Evolutionary conservation across 805 yeast genomes (phyloP).

Genomic region (Candida michaelii): DNA sequence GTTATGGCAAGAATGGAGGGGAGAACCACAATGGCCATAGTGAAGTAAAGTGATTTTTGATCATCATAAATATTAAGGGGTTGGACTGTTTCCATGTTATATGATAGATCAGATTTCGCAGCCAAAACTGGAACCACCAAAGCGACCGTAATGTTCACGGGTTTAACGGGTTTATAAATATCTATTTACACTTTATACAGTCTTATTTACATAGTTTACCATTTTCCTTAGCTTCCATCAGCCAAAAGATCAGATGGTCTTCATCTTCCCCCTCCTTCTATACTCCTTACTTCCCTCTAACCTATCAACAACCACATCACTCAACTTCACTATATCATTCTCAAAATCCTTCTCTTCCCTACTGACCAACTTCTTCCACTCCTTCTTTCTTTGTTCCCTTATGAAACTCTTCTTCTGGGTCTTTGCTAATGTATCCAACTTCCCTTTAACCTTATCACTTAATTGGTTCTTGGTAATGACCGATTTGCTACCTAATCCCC

Average conservation of each 20-base stretch:
- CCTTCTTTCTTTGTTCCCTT: constrained; percentile 35
- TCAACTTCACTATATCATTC: constrained; percentile 23
- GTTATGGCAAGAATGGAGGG: constrained; percentile 28
- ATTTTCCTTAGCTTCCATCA: too few relatives aligned
- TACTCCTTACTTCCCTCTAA: constrained; percentile 35
- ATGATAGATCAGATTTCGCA: constrained; percentile 7
- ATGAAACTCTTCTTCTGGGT: constrained; percentile 38
- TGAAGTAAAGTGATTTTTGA: constrained; percentile 14
- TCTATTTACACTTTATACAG: neutral
- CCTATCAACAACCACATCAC: constrained; percentile 29
- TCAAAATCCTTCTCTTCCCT: constrained; percentile 26
- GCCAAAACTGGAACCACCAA: neutral
- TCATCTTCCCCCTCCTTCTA: constrained; percentile 26
- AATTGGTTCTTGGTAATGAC: constrained; percentile 30
- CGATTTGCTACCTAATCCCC: constrained; percentile 57
- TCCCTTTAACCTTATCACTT: constrained; percentile 30
- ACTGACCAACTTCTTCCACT: constrained; percentile 32
- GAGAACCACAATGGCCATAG: constrained; percentile 21
- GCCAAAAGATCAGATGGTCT: neutral
- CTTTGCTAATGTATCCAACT: constrained; percentile 35
- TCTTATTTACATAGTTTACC: neutral
- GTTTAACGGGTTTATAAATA: too few relatives aligned
- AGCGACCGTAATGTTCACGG: too few relatives aligned
- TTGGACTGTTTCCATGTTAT: neutral
- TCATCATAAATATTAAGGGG: neutral